Evolutionary conservation across 83 land plant species (phyloP), one percentile per base, ranked within the genome.

Genomic region (Picea abies): DNA sequence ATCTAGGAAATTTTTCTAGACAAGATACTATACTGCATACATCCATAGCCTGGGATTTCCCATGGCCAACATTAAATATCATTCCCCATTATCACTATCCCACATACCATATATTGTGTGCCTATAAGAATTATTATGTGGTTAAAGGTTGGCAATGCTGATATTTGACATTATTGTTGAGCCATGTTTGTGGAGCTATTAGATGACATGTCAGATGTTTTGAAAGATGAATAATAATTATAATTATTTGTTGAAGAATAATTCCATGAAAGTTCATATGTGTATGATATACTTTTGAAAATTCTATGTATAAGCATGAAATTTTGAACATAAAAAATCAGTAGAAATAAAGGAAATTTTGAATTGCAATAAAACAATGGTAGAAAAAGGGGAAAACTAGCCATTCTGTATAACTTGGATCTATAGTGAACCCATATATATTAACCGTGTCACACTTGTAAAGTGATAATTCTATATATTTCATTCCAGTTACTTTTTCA

Each of bases 341-440:
- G 25, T 25, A 80, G 62, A 9, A n/a, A 62, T 15, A 67, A 68
- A 25, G 41, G 62, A 68, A 47, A 82, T 19, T 58, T 22, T 35
- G 17, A 76, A 44, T 1, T 52, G 29, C 39, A 44, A 29, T 78
- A 63, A 71, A 39, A 71, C 9, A 39, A 16, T 19, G 16, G 71
- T 9, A 68, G 25, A 6, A 20, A 71, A 71, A n/a, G 16, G 0
- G 52, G 44, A 22, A 49, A 73, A 82, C 90, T 84, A 22, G 95
- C 99, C 99, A 97, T 87, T 97, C 96, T 8, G 94, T 92, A 70
- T 97, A 97, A 52, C 99, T 98, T 56, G 99, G 99, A 87, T 97
- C 99, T 17, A 97, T 98, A 29, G 29, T 29, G 29, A 29, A 29
- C 0, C 29, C 29, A 29, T 29, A 29, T 29, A 29, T 29, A 29